Base-by-base conservation (phyloP, 192 early-diverging fungal species). In the Phycomyces nitens region DNA sequence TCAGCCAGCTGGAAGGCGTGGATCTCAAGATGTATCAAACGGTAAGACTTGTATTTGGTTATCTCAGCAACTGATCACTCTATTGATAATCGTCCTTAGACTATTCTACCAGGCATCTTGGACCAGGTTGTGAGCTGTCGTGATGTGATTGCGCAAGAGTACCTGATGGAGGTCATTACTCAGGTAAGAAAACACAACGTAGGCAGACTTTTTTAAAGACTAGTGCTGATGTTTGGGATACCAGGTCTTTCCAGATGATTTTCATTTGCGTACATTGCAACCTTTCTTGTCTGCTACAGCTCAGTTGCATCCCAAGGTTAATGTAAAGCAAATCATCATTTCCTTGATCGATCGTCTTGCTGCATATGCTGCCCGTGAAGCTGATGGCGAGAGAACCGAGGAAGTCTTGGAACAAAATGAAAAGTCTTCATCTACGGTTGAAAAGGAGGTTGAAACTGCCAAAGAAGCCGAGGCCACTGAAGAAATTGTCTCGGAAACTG, bases 151-250 rank as follows among this genome's bases (percentile, higher is more conserved):
- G 98, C 98, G 5, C 98, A 99, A 70, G 98, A 99, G 71, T 99
- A 99, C 71, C 81, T 99, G 23, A 97, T 99, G 95, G 98, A 99
- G 70, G 95, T 95, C 16, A 94, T 97, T 59, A 94, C 98, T 71
- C 98, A 99, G 79, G 93, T 92, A 81, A 39, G 42, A 64, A 22
- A 60, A 23, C 16, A 27, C 29, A 7, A 34, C 7, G 2, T 34
- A 34, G 7, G 29, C 3, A 34, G 7, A 34, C 7, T 5, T 34
- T 7, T 4, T 21, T n/a, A 10, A 44, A 16, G 22, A 22, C 24
- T 1, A 5, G 2, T 47, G 41, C 20, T 42, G 2, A 44, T 44
- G 44, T 21, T 2, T 23, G 6, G 43, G 2, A 29, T 34, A 27
- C 15, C 66, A 89, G 88, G 89, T 91, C 12, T 99, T 99, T 66